A percentile compares a stretch with the other conserved stretches of the same genome.
Evolutionary conservation across 108 stramenopile genomes (phyloP).

Genomic region (Parietichytrium sp.): DNA sequence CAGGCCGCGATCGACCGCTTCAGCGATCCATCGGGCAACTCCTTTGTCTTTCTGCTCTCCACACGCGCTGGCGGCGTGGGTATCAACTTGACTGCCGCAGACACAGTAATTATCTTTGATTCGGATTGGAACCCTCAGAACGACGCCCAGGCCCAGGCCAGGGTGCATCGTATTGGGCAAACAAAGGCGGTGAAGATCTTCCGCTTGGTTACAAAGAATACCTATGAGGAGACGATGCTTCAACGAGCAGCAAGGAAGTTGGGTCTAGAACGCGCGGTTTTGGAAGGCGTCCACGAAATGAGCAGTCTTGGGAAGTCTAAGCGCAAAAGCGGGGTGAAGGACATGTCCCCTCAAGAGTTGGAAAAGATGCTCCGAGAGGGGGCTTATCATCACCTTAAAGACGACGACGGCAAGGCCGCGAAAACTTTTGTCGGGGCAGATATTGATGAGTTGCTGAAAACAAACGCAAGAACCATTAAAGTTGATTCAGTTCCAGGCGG

Average conservation of each 20-base stretch:
- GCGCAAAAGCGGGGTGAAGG: background rate
- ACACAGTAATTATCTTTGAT: conserved; percentile 71
- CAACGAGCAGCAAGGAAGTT: conserved; percentile 93
- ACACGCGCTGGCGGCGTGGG: conserved; percentile 94
- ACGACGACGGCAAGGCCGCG: conserved; percentile 48
- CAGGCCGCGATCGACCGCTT: conserved; percentile 98
- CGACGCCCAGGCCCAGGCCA: conserved; percentile 96
- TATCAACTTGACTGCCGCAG: conserved; percentile 96
- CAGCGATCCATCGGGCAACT: conserved; percentile 71
- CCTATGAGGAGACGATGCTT: conserved; percentile 98
- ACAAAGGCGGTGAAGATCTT: conserved; percentile 91
- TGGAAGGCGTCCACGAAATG: conserved; percentile 80
- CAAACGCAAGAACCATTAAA: background rate
- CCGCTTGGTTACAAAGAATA: conserved; percentile 90
- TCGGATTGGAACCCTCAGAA: conserved; percentile 99
- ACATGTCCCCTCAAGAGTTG: conserved; percentile 56
- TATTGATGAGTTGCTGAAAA: conserved; percentile 59
- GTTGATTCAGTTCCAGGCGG: conserved; percentile 14
- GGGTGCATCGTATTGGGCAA: conserved; percentile 98
- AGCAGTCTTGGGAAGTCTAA: conserved; percentile 72
- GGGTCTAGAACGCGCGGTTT: conserved; percentile 94
- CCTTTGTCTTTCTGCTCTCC: conserved; percentile 88
- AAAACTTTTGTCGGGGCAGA: conserved; percentile 60
- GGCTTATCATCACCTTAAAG: conserved; percentile 62
- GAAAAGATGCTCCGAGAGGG: conserved; percentile 61